Evolutionary conservation across 805 yeast species (phyloP).

Genomic region (Wickerhamomyces sydowiorum): DNA sequence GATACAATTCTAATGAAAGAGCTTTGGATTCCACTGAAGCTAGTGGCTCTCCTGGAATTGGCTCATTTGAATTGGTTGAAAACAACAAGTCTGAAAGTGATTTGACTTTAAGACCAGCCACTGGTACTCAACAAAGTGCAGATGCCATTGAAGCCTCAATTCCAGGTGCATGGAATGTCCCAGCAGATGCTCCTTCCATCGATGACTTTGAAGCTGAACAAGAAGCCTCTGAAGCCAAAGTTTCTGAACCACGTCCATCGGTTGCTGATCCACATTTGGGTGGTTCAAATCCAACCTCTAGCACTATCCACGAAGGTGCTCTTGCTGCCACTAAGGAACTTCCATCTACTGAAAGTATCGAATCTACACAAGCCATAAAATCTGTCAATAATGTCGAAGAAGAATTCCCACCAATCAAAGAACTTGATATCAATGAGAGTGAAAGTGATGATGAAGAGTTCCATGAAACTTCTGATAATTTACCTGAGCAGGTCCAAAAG

Average conservation of each 20-base stretch:
- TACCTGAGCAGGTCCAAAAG: conserved; percentile 12
- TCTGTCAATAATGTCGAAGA: conserved; percentile 21
- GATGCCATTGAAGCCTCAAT: conserved; percentile 20
- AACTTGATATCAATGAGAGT: conserved; percentile 48
- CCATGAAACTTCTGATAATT: conserved; percentile 35
- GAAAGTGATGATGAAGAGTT: conserved; percentile 38
- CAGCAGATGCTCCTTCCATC: not conserved
- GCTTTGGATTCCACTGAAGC: conserved; percentile 23
- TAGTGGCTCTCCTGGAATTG: conserved; percentile 16
- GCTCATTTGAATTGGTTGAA: conserved; percentile 22
- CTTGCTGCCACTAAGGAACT: not conserved
- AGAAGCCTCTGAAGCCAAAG: conserved; percentile 1
- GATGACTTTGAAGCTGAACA: conserved; percentile 6
- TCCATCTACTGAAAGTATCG: not conserved
- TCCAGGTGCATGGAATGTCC: conserved; percentile 24
- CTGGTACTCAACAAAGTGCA: conserved; percentile 6
- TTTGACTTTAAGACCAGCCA: conserved; percentile 5
- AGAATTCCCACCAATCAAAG: conserved; percentile 61
- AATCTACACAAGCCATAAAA: not conserved
- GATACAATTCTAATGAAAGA: conserved; percentile 13
- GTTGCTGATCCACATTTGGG: conserved; percentile 10
- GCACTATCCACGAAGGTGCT: conserved; percentile 1
- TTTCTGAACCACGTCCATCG: not conserved
- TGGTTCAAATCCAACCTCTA: conserved; percentile 7
- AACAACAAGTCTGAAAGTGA: conserved; percentile 14